A percentile compares a stretch with the other conserved stretches of the same genome.
These are phyloP conservation scores for Myotisia sp. DNA, from an alignment of 2,329 filamentous ascomycete species.

Conservation along the genomic window DNA sequence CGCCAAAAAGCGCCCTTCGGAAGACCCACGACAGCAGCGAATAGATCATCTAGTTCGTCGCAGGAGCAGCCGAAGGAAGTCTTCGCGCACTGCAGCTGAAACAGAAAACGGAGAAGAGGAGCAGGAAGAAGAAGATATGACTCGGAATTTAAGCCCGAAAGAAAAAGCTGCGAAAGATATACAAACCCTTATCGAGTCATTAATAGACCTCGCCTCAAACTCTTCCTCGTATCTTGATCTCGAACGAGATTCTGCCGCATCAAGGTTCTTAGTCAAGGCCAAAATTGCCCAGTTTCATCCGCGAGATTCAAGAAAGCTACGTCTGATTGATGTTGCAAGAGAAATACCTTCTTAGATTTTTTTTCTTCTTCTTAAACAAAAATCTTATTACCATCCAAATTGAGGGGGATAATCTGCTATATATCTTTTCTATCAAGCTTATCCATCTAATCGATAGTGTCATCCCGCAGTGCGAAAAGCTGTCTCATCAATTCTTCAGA, in stretches of 20 bases:
- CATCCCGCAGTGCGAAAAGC: conserved; percentile 64
- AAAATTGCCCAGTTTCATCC: conserved; percentile 44
- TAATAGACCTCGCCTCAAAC: conserved; percentile 31
- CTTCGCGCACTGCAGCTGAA: not conserved
- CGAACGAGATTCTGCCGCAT: conserved; percentile 37
- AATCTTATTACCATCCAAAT: no score
- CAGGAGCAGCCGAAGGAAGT: conserved; percentile 10
- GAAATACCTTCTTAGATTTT: conserved; percentile 10
- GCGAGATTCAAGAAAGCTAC: conserved; percentile 37
- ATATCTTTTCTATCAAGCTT: not conserved
- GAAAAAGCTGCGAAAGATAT: conserved; percentile 37
- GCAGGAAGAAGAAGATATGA: conserved; percentile 12
- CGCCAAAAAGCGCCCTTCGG: conserved; percentile 21
- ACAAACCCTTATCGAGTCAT: conserved; percentile 32
- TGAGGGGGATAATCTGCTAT: no score
- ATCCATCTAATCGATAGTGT: conserved; percentile 40
- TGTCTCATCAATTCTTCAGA: conserved; percentile 62
- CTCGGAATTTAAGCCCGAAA: conserved; percentile 27
- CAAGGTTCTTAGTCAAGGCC: conserved; percentile 39
- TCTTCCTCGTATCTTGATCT: conserved; percentile 36
- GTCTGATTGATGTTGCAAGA: conserved; percentile 39
- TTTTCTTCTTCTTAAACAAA: no score
- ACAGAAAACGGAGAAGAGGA: conserved; percentile 12
- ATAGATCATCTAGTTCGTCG: conserved; percentile 39
- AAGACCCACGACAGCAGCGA: conserved; percentile 30